Evolutionary conservation across 129 eudicot genomes (phyloP), one percentile per base, ranked within the genome.

Genomic region (Lactuca saligna): DNA sequence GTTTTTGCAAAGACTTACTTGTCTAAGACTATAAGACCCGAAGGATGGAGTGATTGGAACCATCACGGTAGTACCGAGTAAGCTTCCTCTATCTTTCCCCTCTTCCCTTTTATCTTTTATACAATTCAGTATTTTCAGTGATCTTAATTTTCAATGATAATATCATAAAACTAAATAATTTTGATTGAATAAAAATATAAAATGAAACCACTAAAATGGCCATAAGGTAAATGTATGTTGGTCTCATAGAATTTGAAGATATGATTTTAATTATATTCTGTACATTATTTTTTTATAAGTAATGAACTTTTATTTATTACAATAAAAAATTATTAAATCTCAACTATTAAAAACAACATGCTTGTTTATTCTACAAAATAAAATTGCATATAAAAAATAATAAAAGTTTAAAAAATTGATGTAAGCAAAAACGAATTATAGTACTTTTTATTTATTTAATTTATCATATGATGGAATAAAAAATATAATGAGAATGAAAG

Each of bases 11-110:
- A 86, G 39, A 82, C 98, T 6, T 92, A 92, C 56, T 41, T 92
- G 66, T 92, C 98, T 11, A 81, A 70, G 63, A 57, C 77, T 5
- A 63, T 92, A 66, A 80, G 72, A 8, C 86, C 94, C 33, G 77
- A 88, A 71, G 98, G 98, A 46, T 92, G 97, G 97, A 84, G 79
- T 17, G 77, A 78, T 4, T 84, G 86, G 91, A 81, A 85, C 74
- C 83, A 84, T 57, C 35, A 69, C 33, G 96, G 91, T 53, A 78
- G 70, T 8, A 75, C 84, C 17, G 75, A 76, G 98, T 92, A 81
- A 86, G 96, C 59, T 50, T 31, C 5, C 5, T 11, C 7, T 15
- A 25, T 25, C 29, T 25, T 25, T 1, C 34, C 20, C 0, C 51
- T 20, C 17, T 17, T 48, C 20, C 0, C 51, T 20, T 12, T 17